Percentiles rank a stretch among this genome's conserved stretches.
Conservation (phyloP, 306 rosid species). For the Hippophae tibetana region DNA sequence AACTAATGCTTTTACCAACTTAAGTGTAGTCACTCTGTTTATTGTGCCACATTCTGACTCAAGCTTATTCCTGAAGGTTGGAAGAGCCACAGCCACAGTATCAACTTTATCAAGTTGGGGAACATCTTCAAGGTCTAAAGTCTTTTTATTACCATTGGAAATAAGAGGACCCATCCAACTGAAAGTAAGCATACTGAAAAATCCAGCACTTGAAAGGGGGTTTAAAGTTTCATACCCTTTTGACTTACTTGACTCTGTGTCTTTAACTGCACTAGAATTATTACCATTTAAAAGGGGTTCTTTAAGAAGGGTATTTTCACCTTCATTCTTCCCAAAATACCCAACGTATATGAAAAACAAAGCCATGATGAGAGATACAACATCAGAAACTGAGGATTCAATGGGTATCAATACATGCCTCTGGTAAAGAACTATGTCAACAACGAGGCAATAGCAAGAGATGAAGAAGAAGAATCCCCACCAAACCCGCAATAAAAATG, state of each 20-base stretch:
- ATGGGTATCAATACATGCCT: constrained; percentile 21
- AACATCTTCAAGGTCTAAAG: constrained; percentile 51
- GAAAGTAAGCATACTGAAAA: constrained; percentile 46
- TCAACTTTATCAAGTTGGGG: constrained; percentile 41
- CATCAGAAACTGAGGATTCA: constrained; percentile 29
- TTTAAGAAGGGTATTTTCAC: constrained; percentile 25
- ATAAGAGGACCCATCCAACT: constrained; percentile 55
- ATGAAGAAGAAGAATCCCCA: constrained; percentile 31
- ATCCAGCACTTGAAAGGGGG: constrained; percentile 37
- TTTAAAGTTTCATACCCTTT: constrained; percentile 26
- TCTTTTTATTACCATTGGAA: constrained; percentile 38
- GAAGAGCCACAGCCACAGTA: constrained; percentile 34
- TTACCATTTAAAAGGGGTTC: constrained; percentile 53
- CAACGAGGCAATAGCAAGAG: constrained; percentile 27
- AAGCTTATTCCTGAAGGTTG: constrained; percentile 29
- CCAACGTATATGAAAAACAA: constrained; percentile 27
- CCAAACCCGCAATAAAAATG: constrained; percentile 31
- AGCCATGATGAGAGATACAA: constrained; percentile 22
- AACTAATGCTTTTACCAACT: constrained; percentile 36
- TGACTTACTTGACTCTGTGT: constrained; percentile 15
- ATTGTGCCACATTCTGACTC: constrained; percentile 30
- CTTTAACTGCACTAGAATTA: constrained; percentile 5
- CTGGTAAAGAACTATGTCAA: constrained; percentile 19
- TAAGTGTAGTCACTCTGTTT: constrained; percentile 31
- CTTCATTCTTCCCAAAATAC: constrained; percentile 24